Percentiles rank a stretch among this genome's conserved stretches.
Evolutionary conservation across 495 filamentous ascomycete species (phyloP).

Genomic region (Cudoniella acicularis): DNA sequence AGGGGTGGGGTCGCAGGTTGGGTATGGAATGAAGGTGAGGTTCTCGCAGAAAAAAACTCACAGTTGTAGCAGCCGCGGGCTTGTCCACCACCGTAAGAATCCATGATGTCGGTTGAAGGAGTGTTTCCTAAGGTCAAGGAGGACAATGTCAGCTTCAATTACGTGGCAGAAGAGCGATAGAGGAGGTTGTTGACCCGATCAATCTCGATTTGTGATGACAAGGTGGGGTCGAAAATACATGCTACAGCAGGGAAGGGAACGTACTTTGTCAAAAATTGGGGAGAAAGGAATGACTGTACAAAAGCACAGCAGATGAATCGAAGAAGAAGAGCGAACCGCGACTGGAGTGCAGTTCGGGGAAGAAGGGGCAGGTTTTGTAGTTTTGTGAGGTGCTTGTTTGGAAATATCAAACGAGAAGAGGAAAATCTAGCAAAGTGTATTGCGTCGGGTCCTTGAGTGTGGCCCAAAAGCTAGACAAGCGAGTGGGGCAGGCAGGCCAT

Average conservation of each 20-base stretch:
- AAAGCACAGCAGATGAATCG: not conserved
- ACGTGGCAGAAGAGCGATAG: not conserved
- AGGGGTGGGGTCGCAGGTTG: constrained; percentile 18
- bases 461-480: not conserved
- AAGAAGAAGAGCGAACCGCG: not conserved
- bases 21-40: constrained; percentile 18
- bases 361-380: not conserved
- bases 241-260: not conserved
- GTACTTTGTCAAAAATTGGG: not conserved
- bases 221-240: constrained; percentile 1
- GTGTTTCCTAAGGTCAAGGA: constrained; percentile 20
- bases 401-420: not conserved
- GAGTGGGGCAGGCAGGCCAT: not conserved
- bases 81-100: constrained; percentile 31
- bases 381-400: not conserved
- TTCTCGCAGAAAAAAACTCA: constrained; percentile 43
- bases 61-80: constrained; percentile 76
- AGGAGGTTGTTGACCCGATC: not conserved
- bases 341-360: not conserved
- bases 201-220: not conserved
- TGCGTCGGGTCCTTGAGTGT: not conserved
- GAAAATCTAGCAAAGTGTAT: not conserved
- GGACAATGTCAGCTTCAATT: constrained; percentile 6
- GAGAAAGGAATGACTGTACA: not conserved
- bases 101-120: constrained; percentile 37